Evolutionary conservation across 495 filamentous ascomycete species (phyloP), one percentile per base, ranked within the genome.

Genomic region (Penicillium robsamsonii): DNA sequence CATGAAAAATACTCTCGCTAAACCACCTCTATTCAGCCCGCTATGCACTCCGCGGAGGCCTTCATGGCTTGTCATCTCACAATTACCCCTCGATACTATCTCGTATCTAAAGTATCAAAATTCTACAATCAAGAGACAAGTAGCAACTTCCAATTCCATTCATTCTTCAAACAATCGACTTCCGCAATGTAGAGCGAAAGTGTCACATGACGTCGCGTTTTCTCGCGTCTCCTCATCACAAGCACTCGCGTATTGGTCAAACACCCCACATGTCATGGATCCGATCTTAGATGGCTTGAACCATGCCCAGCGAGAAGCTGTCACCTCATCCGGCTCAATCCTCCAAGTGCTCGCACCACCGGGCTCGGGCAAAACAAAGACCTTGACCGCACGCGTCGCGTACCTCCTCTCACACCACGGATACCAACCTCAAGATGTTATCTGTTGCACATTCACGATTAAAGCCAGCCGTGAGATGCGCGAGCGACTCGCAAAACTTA

Each of bases 381-480:
- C 95, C 4, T 81, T 99, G 35, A 97, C 93, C 0, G 88, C 95
- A 37, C 87, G 95, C 54, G 91, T 96, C 51, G 95, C 93, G 54
- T 96, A 95, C 78, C 83, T 97, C n/a, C 83, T 99, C 47, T 80
- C 84, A n/a, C 78, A 89, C 60, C 75, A 89, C 59, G 82, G 85
- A 30, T 85, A 90, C 63, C 84, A 84, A 41, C 92, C 95, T 61
- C 87, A 91, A 77, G 94, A 97, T 78, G 84, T 99, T 67, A 86
- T 99, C 43, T 95, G 96, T 53, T 93, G 93, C 57, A 99, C 95
- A 1, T 99, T 99, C 68, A 99, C 95, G 3, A 90, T 96, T 68
- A 99, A 97, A 70, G 94, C 94, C 4, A 90, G 94, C 17, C 85
- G 88, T 17, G 95, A 99, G 72, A 99, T 99, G 95, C 90, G 90